These are phyloP conservation scores for Starmerella apis DNA, from an alignment of 805 yeast species.

Conservation along the genomic window DNA sequence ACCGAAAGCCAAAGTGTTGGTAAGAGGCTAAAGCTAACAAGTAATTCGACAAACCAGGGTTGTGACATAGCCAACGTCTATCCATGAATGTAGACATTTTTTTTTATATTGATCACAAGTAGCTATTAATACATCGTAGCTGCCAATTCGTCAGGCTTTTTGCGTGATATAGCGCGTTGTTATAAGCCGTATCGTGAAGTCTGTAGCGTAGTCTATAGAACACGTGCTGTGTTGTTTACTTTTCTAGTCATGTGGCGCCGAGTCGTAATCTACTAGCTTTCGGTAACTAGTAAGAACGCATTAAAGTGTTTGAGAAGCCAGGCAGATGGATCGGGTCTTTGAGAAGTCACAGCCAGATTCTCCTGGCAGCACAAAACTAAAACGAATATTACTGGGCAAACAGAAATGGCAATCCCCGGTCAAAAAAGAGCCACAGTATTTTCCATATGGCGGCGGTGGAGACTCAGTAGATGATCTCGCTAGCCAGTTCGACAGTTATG, in stretches of 20 bases:
- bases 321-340: conserved; percentile 16
- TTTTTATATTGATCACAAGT: too few species aligned
- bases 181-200: neutral
- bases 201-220: too few species aligned
- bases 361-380: neutral
- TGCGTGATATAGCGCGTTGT: neutral
- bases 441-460: conserved; percentile 21
- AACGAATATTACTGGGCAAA: neutral
- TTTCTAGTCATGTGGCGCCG: neutral
- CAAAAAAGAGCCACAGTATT: conserved; percentile 11
- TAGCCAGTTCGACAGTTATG: conserved; percentile 15
- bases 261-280: neutral
- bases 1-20: too few species aligned
- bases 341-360: conserved; percentile 1
- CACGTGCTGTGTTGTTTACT: neutral
- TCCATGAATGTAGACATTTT: too few species aligned
- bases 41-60: too few species aligned
- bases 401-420: neutral
- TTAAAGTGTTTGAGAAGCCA: too few species aligned
- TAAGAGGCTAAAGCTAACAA: too few species aligned
- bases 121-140: too few species aligned
- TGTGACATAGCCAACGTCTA: too few species aligned
- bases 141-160: too few species aligned
- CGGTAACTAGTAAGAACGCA: too few species aligned
- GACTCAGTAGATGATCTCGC: neutral